These are phyloP conservation scores for Plasmodium ovale DNA, from an alignment of 169 alveolate species.

Conservation along the genomic window DNA sequence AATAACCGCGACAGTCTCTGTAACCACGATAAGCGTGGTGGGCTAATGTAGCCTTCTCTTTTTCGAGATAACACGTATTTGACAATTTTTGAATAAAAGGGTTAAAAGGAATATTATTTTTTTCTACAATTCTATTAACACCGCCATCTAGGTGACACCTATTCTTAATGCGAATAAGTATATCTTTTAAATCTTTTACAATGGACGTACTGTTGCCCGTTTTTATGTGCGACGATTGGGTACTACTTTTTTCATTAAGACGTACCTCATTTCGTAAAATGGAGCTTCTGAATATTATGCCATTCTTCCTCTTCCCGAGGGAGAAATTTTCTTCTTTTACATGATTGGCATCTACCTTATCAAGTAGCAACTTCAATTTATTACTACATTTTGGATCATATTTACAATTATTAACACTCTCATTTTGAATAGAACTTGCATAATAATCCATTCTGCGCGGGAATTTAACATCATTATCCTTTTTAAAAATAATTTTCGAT, in stretches of 20 bases:
- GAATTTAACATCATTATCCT: neutral
- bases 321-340: neutral
- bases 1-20: too few relatives aligned
- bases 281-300: neutral
- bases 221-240: neutral
- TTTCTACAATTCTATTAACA: neutral
- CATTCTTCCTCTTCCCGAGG: too few relatives aligned
- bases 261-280: neutral
- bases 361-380: neutral
- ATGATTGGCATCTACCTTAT: conserved; percentile 1
- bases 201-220: too few relatives aligned
- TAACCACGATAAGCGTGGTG: too few relatives aligned
- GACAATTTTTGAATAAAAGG: neutral
- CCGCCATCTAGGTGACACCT: neutral
- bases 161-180: neutral
- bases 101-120: neutral
- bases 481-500: conserved; percentile 41
- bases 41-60: too few relatives aligned
- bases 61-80: too few relatives aligned
- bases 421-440: neutral
- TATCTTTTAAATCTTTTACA: neutral
- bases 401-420: conserved; percentile 4
- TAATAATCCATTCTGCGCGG: neutral
- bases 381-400: neutral
- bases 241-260: neutral